phyloP scores from a whole-genome alignment of 2,329 filamentous ascomycete genomes.

The Hypoxylon sp. region DNA sequence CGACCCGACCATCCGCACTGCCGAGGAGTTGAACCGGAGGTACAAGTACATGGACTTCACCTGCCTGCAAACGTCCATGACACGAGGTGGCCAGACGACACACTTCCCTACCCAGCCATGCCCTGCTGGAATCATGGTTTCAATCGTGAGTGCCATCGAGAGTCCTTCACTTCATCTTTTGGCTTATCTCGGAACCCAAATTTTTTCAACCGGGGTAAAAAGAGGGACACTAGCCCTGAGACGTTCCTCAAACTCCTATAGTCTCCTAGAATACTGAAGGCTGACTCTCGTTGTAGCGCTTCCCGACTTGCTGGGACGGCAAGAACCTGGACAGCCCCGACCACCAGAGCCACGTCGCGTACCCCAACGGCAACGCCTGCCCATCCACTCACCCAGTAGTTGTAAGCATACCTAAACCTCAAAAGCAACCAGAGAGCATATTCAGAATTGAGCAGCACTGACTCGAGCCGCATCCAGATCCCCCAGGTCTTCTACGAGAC shows the following conservation, averaged over 20 bases:
- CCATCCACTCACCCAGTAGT: conserved; percentile 50
- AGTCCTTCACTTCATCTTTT: not conserved
- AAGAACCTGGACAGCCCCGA: conserved; percentile 49
- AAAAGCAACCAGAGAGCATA: not conserved
- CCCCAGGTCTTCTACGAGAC: conserved; percentile 59
- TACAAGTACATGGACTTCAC: conserved; percentile 51
- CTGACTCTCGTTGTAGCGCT: conserved; percentile 21
- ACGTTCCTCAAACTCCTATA: not conserved
- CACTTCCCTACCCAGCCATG: conserved; percentile 46
- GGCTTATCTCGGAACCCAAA: not conserved
- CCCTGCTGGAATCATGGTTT: conserved; percentile 47
- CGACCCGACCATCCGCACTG: conserved; percentile 50
- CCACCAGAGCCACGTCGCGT: conserved; percentile 51
- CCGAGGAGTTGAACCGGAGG: conserved; percentile 46
- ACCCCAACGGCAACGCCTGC: conserved; percentile 49
- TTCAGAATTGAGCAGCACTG: not conserved
- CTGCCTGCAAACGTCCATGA: conserved; percentile 48
- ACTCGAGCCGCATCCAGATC: conserved; percentile 26
- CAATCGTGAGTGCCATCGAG: conserved; percentile 13
- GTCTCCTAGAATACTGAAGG: not conserved
- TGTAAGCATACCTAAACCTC: not conserved
- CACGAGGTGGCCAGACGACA: conserved; percentile 47
- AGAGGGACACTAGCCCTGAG: not conserved
- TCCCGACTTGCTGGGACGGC: conserved; percentile 51
- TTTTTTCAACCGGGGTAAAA: not conserved